Base-by-base conservation (phyloP, 2,329 filamentous ascomycete species). In the Corinectria fuckeliana region DNA sequence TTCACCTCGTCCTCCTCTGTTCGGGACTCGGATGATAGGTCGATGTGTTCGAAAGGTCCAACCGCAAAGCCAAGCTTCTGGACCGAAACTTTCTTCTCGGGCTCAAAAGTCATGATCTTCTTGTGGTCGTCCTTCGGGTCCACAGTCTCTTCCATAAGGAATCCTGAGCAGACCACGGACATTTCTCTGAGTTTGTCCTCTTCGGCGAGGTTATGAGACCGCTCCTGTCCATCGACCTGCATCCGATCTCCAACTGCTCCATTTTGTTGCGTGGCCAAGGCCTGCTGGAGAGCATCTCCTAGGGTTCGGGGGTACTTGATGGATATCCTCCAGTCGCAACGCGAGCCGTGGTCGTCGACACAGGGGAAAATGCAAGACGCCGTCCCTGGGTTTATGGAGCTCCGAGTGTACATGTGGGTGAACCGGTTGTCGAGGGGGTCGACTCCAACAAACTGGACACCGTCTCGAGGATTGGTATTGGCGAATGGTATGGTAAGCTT, bases 1-100 rank as follows among this genome's bases (percentile, higher is more conserved):
- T 93, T 92, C 68, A 96, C 92, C 71, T 97, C 93, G 65, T 97
- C 92, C 67, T 96, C 92, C 62, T 92, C 92, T 44, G 93, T 92
- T 50, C 96, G 88, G 69, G 92, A 97, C 67, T 94, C 91, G 2
- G 92, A 90, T 63, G 82, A 87, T 5, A 99, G 81, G 71, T 97
- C 92, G 52, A 98, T 89, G 67, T 94, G 90, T 75, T 98, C 93
- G 73, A 99, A 99, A 0, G 96, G 95, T 0, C 96, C 95, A 56
- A 98, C 86, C 2, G 93, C 91, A 74, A 99, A 97, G 4, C 93
- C 94, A 64, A 99, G 88, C 73, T 98, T 94, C 62, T 93, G 91
- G 1, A 94, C 90, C 1, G 93, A 88, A 8, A 95, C 87, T 50
- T 90, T 87, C 62, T 88, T 88, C 60, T 85, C 85, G 49, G 91